Conservation (phyloP, 331 rosid genomes). For the Erythrophleum ivorense region DNA sequence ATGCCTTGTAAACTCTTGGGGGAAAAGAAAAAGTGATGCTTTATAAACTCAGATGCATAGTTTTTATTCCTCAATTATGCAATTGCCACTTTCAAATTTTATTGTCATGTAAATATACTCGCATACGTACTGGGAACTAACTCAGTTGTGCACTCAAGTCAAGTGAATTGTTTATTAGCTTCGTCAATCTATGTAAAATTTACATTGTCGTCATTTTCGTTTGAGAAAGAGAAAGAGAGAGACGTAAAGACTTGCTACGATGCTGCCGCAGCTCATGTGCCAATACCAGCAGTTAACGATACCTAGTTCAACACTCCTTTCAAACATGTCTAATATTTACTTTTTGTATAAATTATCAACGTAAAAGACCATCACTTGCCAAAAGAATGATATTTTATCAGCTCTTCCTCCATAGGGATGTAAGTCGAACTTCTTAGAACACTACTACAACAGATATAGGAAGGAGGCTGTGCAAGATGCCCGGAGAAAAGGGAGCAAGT, state of each 20-base stretch:
- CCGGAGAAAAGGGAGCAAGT: background rate
- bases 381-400: background rate
- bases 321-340: background rate
- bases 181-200: slow-evolving; percentile 20
- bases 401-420: background rate
- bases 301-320: slow-evolving; percentile 7
- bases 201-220: background rate
- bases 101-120: background rate
- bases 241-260: background rate
- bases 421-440: slow-evolving; percentile 14
- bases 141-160: slow-evolving; percentile 20
- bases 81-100: slow-evolving; percentile 34
- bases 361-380: too few species aligned
- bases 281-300: background rate
- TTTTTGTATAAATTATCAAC: background rate
- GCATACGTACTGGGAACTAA: slow-evolving; percentile 8
- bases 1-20: background rate
- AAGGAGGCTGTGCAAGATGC: background rate
- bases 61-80: background rate
- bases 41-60: background rate
- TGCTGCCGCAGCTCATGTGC: slow-evolving; percentile 28
- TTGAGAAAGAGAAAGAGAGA: background rate
- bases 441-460: background rate
- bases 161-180: slow-evolving; percentile 13
- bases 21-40: background rate